Conservation (phyloP, 345 rosid genomes). For the Brassica nigra region DNA sequence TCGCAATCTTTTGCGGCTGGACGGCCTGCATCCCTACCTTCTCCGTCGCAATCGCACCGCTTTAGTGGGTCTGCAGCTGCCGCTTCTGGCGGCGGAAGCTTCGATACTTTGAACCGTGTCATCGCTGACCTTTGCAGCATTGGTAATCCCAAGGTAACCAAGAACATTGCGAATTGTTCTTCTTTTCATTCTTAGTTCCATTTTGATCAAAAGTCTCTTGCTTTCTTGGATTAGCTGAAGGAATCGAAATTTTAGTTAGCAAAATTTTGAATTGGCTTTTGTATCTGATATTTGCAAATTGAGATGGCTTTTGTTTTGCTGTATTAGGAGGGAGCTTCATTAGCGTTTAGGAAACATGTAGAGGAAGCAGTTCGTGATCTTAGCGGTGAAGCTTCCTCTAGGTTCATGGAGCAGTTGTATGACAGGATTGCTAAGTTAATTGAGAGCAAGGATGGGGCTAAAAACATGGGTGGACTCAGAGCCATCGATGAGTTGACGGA, state of each 20-base stretch:
- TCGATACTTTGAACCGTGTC: slow-evolving; percentile 77
- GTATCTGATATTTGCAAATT: slow-evolving; percentile 9
- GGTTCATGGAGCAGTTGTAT: slow-evolving; percentile 86
- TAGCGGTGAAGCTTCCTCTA: slow-evolving; percentile 81
- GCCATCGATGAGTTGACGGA: slow-evolving; percentile 93
- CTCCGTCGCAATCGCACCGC: slow-evolving; percentile 64
- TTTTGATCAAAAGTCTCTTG: not conserved
- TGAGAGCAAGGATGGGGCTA: slow-evolving; percentile 75
- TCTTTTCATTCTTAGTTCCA: slow-evolving; percentile 15
- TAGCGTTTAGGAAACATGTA: slow-evolving; percentile 79
- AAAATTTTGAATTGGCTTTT: not conserved
- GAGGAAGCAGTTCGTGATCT: slow-evolving; percentile 92
- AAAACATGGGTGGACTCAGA: slow-evolving; percentile 90
- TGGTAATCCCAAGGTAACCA: slow-evolving; percentile 68
- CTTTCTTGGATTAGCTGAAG: slow-evolving; percentile 12
- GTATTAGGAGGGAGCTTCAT: slow-evolving; percentile 75
- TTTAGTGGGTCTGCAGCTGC: slow-evolving; percentile 52
- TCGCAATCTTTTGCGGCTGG: slow-evolving; percentile 58
- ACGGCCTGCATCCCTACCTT: slow-evolving; percentile 49
- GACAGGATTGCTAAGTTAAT: slow-evolving; percentile 69
- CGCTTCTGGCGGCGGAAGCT: slow-evolving; percentile 61
- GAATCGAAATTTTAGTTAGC: not conserved
- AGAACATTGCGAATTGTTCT: not conserved
- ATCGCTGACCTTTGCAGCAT: slow-evolving; percentile 82
- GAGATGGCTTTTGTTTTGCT: slow-evolving; percentile 12